Percentiles rank a stretch among this genome's conserved stretches.
These are phyloP conservation scores for Cyclotella kingstonii DNA, from an alignment of 108 stramenopile species.

Conservation along the genomic window DNA sequence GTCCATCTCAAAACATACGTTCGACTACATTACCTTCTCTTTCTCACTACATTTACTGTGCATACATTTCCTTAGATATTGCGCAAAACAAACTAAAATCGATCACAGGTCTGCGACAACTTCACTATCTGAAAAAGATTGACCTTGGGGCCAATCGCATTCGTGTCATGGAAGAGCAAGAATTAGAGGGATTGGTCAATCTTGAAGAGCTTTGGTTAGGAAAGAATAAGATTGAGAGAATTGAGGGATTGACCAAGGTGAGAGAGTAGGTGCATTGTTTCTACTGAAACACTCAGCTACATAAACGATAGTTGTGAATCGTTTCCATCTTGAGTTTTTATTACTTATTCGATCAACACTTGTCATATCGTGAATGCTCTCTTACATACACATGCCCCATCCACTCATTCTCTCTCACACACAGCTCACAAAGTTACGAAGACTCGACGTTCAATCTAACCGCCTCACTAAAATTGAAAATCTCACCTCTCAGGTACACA, in stretches of 20 bases:
- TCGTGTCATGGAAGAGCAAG: constrained; percentile 72
- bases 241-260: constrained; percentile 69
- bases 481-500: constrained; percentile 55
- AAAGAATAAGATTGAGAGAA: constrained; percentile 88
- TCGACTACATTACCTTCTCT: too few species aligned
- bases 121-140: constrained; percentile 78
- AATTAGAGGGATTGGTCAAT: constrained; percentile 66
- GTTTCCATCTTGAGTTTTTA: constrained; percentile 1
- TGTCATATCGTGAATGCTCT: too few species aligned
- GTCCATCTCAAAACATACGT: too few species aligned
- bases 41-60: too few species aligned
- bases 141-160: constrained; percentile 96
- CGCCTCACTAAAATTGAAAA: constrained; percentile 84
- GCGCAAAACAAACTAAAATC: constrained; percentile 96
- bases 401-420: background rate
- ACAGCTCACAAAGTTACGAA: constrained; percentile 69
- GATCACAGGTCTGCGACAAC: constrained; percentile 77
- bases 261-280: too few species aligned
- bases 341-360: too few species aligned
- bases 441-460: constrained; percentile 89
- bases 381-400: too few species aligned
- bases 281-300: too few species aligned
- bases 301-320: too few species aligned
- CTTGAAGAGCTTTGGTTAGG: constrained; percentile 88
- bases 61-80: constrained; percentile 59